Evolutionary conservation across 1,284 basidiomycete species (phyloP), one percentile per base, ranked within the genome.

Genomic region (Rhodotorula sp.): DNA sequence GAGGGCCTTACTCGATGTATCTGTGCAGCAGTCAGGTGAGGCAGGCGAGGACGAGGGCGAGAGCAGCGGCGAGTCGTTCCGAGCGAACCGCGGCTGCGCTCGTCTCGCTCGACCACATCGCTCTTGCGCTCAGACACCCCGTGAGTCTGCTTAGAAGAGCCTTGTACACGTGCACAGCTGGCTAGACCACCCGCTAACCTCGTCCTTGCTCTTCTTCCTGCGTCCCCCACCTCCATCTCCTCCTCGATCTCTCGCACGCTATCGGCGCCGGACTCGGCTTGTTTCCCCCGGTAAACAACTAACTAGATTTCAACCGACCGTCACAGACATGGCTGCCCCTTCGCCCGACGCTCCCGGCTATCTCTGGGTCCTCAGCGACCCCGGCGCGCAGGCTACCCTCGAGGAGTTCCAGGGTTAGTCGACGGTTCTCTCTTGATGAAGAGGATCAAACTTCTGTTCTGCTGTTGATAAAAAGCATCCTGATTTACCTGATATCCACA

Each of bases 391-490:
- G 0, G 79, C 79, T 1, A 76, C 79, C n/a, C 60, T 79, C 32
- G 66, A 72, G 27, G 80, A 81, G 69, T 81, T 81, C 64, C 79
- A 80, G 56, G 78, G 78, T 78, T 48, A 59, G 77, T 59, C 46
- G 36, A 32, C 32, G 4, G 22, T 21, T 10, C 41, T 25, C 9
- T 5, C 27, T 17, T 32, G 21, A 5, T 21, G 17, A 55, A 32
- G 15, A 0, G 53, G 6, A 15, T 21, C 10, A 51, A 13, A 51
- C 46, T 22, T 10, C 19, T 10, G 19, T 4, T 25, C 7, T n/a
- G n/a, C n/a, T n/a, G n/a, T n/a, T n/a, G n/a, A n/a, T n/a, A n/a
- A n/a, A n/a, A n/a, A n/a, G n/a, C n/a, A n/a, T 63, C 29, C 59
- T 41, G 19, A 25, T 25, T 17, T 4, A 3, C 36, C 32, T 3